Base-by-base conservation (phyloP, 2,329 filamentous ascomycete genomes). In the Rutstroemia sp. region DNA sequence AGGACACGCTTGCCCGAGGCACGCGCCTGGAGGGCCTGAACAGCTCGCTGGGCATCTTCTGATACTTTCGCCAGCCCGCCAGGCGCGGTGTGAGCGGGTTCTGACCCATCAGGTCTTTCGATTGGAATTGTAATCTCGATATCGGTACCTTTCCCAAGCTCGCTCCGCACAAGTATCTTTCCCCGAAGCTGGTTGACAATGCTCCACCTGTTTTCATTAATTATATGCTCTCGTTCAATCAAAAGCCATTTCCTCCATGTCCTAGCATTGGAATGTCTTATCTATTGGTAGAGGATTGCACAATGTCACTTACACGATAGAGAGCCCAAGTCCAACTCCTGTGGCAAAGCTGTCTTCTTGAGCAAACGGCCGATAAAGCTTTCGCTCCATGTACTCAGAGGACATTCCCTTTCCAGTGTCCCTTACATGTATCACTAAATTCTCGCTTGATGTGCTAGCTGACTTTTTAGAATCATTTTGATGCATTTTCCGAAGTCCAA, bases 401-500 rank as follows among this genome's bases (percentile, higher is more conserved):
- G 78, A 80, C 59, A 87, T 86, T 16, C 83, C 83, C 57, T 78
- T 78, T 2, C 83, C 83, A 1, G 82, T 82, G 63, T 87, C 83
- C 0, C 73, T 73, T 5, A 86, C 77, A 25, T 46, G 52, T 19
- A 55, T 36, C 17, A 47, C 48, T 12, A 55, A 16, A 19, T 49
- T 49, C 10, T 71, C 75, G 1, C 81, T 81, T 0, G 69, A 65
- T 1, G 74, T 69, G 0, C 80, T 84, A 55, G 83, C 84, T 63
- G 84, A 84, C 61, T 84, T 72, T 0, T 81, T 75, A 14, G 45
- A 39, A 30, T 17, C 17, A 9, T 36, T 25, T 9, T 6, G 6
- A 10, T 12, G 19, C 25, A 34, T 34, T 19, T 39, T 27, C 34
- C 21, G 46, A 21, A 55, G 25, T 39, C 10, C 27, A n/a, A 56